Base-by-base conservation (phyloP, 306 rosid genomes). In the Castanopsis chinensis region DNA sequence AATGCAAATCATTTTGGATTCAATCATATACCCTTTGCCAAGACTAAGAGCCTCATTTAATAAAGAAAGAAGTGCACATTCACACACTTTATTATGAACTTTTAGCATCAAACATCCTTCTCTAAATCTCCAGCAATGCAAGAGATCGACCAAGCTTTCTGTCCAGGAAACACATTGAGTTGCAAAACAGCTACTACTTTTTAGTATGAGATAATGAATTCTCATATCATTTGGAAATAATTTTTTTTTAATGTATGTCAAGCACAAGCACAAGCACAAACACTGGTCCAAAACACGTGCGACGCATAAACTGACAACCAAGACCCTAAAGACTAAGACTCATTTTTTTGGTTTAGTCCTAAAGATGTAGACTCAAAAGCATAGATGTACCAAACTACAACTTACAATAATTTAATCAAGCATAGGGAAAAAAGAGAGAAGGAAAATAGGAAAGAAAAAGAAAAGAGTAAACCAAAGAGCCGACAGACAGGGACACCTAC, bases 401-500 rank as follows among this genome's bases (percentile, higher is more conserved):
- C 52, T 12, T 51, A 21, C 17, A 82, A 43, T 23, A 68, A 68
- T 19, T 15, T 68, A 68, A 33, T 35, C 25, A 25, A 25, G 60
- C 23, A 64, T 43, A 25, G 27, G 45, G 45, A 49, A 54, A 55
- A 3, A 43, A 13, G 53, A 55, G 5, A 63, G 72, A 75, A 53
- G 28, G 57, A 60, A 55, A 72, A 57, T 19, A 33, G 45, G 55
- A 32, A 82, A 58, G 58, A 73, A 80, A 57, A 76, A 23, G 64
- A 67, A 64, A 64, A 35, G 72, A 64, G 27, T 52, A 30, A 60
- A 53, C 41, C 56, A 78, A 81, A 78, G 83, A 11, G 51, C 82
- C 77, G 86, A 85, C 89, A 82, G 82, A 79, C 14, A 69, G 56
- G 71, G 84, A 79, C 84, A 67, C 56, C 76, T 71, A 79, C 61